Percentiles rank a stretch among this genome's conserved stretches.
These are phyloP conservation scores for Anacardium occidentale DNA, from an alignment of 345 rosid species.

Conservation along the genomic window DNA sequence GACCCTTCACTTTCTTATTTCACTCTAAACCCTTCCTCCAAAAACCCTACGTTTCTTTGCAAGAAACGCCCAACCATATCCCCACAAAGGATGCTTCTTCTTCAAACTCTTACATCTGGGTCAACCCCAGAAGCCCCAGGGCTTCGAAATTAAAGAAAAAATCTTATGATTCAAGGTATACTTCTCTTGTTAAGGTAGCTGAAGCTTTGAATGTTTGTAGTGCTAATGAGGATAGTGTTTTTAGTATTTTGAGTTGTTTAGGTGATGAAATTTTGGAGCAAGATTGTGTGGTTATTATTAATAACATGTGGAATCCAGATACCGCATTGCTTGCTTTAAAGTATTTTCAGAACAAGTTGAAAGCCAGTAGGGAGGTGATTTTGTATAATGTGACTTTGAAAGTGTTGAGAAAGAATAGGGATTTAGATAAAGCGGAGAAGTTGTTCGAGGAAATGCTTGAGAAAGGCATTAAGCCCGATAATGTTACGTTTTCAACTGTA, in stretches of 20 bases:
- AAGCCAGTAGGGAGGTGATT: constrained; percentile 49
- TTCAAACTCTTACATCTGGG: constrained; percentile 61
- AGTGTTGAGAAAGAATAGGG: constrained; percentile 64
- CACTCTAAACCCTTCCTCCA: constrained; percentile 38
- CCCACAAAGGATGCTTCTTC: constrained; percentile 25
- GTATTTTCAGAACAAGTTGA: constrained; percentile 45
- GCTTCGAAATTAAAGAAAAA: constrained; percentile 58
- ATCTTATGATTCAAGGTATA: constrained; percentile 78
- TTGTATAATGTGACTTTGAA: constrained; percentile 80
- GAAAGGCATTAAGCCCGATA: constrained; percentile 68
- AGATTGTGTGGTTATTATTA: constrained; percentile 79
- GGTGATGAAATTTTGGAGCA: constrained; percentile 58
- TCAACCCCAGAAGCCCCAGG: constrained; percentile 80
- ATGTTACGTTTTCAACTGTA: constrained; percentile 67
- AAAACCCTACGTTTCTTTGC: constrained; percentile 47
- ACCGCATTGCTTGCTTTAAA: constrained; percentile 57
- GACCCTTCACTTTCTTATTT: constrained; percentile 24
- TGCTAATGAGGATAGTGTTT: constrained; percentile 41
- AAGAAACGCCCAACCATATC: constrained; percentile 27
- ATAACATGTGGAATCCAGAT: constrained; percentile 73
- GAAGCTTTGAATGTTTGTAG: constrained; percentile 54
- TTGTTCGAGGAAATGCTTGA: constrained; percentile 76
- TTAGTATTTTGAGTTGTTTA: constrained; percentile 40
- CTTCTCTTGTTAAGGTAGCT: constrained; percentile 60
- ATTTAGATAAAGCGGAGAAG: constrained; percentile 58